phyloP scores from a whole-genome alignment of 768 basidiomycete species.

The Mycena sanguinolenta region DNA sequence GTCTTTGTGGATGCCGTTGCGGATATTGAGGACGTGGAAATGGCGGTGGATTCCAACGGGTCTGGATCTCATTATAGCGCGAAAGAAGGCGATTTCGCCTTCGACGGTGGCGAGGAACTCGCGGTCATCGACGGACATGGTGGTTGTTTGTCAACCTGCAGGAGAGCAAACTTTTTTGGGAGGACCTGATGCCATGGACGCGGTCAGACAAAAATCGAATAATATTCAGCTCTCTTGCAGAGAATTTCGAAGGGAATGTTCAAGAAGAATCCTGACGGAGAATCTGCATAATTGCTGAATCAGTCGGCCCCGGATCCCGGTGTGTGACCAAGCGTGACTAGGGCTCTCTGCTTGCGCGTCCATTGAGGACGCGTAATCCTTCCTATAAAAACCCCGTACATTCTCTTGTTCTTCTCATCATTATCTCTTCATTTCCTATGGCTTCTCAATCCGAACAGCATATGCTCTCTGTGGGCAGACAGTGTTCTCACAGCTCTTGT shows the following conservation, averaged over 20 bases:
- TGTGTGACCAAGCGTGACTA: not conserved
- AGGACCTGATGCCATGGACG: too few relatives aligned
- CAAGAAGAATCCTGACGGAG: too few relatives aligned
- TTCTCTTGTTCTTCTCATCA: slow-evolving; percentile 42
- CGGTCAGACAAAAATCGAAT: too few relatives aligned
- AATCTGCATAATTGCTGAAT: too few relatives aligned
- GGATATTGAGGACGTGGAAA: slow-evolving; percentile 85
- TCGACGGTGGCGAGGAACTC: slow-evolving; percentile 78
- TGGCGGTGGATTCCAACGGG: slow-evolving; percentile 88
- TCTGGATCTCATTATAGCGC: slow-evolving; percentile 83
- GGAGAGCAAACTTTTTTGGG: slow-evolving; percentile 27
- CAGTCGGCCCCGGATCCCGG: not conserved
- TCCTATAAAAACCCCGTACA: slow-evolving; percentile 13
- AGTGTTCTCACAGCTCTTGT: slow-evolving; percentile 78
- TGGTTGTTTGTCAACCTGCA: not conserved
- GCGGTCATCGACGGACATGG: slow-evolving; percentile 34
- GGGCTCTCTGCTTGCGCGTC: slow-evolving; percentile 27
- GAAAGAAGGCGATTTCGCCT: slow-evolving; percentile 90
- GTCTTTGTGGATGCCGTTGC: slow-evolving; percentile 77
- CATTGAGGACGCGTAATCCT: slow-evolving; percentile 30
- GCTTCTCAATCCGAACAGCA: slow-evolving; percentile 46
- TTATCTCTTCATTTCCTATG: slow-evolving; percentile 30
- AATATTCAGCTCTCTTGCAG: too few relatives aligned
- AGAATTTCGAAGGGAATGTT: not conserved
- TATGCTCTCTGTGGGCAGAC: slow-evolving; percentile 76